Conservation (phyloP, 2,329 filamentous ascomycete genomes). For the Myriangium duriaei region DNA sequence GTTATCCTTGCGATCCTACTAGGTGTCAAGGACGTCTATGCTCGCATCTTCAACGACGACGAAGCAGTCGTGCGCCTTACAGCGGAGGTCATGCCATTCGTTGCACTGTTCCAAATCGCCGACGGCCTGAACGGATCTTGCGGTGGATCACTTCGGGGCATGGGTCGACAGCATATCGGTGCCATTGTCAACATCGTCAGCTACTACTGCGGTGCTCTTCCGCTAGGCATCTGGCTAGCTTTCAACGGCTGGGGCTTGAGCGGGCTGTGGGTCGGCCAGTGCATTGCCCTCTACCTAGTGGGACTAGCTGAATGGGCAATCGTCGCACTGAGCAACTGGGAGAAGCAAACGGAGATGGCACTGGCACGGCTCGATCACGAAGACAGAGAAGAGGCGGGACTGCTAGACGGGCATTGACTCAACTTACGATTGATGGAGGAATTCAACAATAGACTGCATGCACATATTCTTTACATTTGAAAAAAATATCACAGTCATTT, state of each 20-base stretch:
- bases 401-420: too few relatives aligned
- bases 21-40: slow-evolving; percentile 59
- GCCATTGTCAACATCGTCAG: slow-evolving; percentile 69
- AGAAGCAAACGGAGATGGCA: slow-evolving; percentile 57
- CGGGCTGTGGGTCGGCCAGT: slow-evolving; percentile 57
- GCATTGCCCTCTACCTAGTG: slow-evolving; percentile 63
- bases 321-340: slow-evolving; percentile 66
- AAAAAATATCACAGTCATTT: too few relatives aligned
- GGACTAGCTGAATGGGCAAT: slow-evolving; percentile 68
- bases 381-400: slow-evolving; percentile 28
- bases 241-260: slow-evolving; percentile 75
- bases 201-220: slow-evolving; percentile 73
- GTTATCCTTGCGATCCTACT: slow-evolving; percentile 58
- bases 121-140: slow-evolving; percentile 79
- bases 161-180: slow-evolving; percentile 78
- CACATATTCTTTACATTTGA: too few relatives aligned
- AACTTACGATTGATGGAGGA: too few relatives aligned
- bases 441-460: too few relatives aligned
- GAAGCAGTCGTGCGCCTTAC: slow-evolving; percentile 58
- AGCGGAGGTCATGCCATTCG: slow-evolving; percentile 67
- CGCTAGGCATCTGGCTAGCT: slow-evolving; percentile 70
- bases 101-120: slow-evolving; percentile 81
- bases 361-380: slow-evolving; percentile 54
- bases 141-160: slow-evolving; percentile 66
- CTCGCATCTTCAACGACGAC: slow-evolving; percentile 71